Base-by-base conservation (phyloP, 2,329 filamentous ascomycete species). In the Fusarium albidum region DNA sequence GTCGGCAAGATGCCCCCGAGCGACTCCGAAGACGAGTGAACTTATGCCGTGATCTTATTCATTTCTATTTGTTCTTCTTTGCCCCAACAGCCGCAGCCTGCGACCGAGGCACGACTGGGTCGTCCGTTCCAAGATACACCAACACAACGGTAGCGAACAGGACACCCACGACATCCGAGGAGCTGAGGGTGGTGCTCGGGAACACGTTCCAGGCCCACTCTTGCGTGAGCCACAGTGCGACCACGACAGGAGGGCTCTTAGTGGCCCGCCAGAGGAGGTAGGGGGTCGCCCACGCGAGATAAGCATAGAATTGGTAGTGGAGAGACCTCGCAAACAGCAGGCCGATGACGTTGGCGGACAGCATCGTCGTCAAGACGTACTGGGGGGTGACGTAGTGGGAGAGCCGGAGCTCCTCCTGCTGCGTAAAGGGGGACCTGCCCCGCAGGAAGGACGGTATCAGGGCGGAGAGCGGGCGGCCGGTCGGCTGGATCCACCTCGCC, bases 121-220 rank as follows among this genome's bases (percentile, higher is more conserved):
- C 74, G 11, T 75, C 72, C 44, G 82, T 81, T 4, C 84, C 85
- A 61, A 78, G 75, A 81, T 88, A 90, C 12, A 85, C 77, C 39
- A 85, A 79, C 6, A 77, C 76, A 2, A 94, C 85, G 13, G 89
- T 90, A 11, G 83, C 69, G 14, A 85, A 84, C 65, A 98, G 77
- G 32, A 86, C 84, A 18, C 80, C 80, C 12, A 99, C 90, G 9
- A 92, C 93, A 13, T 80, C 76, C 12, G 69, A 70, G 5, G 83
- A 86, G 68, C 83, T 86, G 40, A 68, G 53, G 26, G 75, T 68
- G 5, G 83, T 86, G 70, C 92, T 96, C n/a, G 93, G 93, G 70
- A 90, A 97, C 9, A 93, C 86, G 65, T 97, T 96, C 93, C 93
- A 97, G 11, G 90, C 91, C 87, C 89, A 93, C 73, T 97, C 93